These are phyloP conservation scores for Crotalaria pallida DNA, from an alignment of 306 rosid species.

Conservation along the genomic window DNA sequence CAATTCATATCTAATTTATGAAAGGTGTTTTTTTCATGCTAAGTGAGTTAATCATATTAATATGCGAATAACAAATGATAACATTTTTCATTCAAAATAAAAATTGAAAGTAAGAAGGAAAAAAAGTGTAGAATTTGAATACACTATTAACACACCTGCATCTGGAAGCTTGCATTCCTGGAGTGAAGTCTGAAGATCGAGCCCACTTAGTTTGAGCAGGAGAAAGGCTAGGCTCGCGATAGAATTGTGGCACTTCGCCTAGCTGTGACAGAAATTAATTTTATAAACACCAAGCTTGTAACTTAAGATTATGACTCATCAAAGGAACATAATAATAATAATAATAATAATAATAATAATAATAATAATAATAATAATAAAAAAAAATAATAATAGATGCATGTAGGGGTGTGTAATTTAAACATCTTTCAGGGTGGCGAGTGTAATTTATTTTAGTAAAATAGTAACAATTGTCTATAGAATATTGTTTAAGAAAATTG, in stretches of 20 bases:
- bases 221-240: slow-evolving; percentile 22
- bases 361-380: too few relatives aligned
- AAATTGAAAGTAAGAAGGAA: neutral
- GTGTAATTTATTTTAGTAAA: too few relatives aligned
- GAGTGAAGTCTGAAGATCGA: slow-evolving; percentile 24
- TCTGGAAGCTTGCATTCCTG: slow-evolving; percentile 15
- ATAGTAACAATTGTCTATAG: too few relatives aligned
- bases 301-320: too few relatives aligned
- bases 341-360: too few relatives aligned
- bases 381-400: too few relatives aligned
- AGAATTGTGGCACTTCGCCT: slow-evolving; percentile 24
- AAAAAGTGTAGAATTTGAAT: neutral
- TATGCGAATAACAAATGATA: neutral
- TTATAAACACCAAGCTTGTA: neutral
- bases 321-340: too few relatives aligned
- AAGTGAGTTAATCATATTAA: neutral
- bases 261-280: slow-evolving; percentile 5
- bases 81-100: neutral
- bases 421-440: too few relatives aligned
- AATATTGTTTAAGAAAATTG: too few relatives aligned
- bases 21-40: too few relatives aligned
- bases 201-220: slow-evolving; percentile 36
- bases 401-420: too few relatives aligned
- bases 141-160: slow-evolving; percentile 6
- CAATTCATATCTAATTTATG: neutral